These are phyloP conservation scores for Chytriomyces sp. DNA, from an alignment of 192 early-diverging fungal species.

Conservation along the genomic window DNA sequence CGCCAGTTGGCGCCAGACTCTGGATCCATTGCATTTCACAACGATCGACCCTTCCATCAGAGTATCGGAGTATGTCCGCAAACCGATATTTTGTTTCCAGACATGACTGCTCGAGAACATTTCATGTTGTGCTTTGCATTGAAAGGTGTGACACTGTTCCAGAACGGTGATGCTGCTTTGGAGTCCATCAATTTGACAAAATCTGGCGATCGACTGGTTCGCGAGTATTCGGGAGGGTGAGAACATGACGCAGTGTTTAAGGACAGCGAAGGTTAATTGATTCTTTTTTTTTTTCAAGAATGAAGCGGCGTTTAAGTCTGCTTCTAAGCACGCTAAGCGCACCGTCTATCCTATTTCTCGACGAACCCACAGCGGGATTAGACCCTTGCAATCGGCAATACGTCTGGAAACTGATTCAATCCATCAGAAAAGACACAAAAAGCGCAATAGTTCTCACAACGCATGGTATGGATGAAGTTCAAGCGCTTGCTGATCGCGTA, in stretches of 20 bases:
- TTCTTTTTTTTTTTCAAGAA: constrained; percentile 58
- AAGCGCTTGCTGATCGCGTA: constrained; percentile 64
- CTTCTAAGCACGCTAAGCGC: constrained; percentile 63
- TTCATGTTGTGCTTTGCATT: constrained; percentile 66
- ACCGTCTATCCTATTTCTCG: constrained; percentile 57
- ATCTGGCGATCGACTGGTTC: constrained; percentile 59
- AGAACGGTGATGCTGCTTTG: constrained; percentile 49
- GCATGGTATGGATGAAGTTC: constrained; percentile 76
- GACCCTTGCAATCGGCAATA: constrained; percentile 70
- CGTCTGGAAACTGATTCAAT: constrained; percentile 70
- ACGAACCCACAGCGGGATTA: constrained; percentile 62
- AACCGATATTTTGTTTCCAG: constrained; percentile 71
- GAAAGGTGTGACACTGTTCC: constrained; percentile 59
- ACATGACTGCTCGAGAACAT: constrained; percentile 71
- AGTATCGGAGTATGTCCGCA: constrained; percentile 74
- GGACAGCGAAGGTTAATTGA: background rate
- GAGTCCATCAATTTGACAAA: constrained; percentile 61
- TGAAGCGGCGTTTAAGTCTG: constrained; percentile 64
- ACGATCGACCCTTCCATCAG: background rate
- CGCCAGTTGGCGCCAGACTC: constrained; percentile 62
- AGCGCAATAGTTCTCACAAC: constrained; percentile 70
- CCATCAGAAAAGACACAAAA: constrained; percentile 61
- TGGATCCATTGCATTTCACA: constrained; percentile 31
- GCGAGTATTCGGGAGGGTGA: constrained; percentile 64
- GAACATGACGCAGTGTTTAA: background rate